Conservation (phyloP, 2,329 filamentous ascomycete genomes). For the Sarocladium kiliense region DNA sequence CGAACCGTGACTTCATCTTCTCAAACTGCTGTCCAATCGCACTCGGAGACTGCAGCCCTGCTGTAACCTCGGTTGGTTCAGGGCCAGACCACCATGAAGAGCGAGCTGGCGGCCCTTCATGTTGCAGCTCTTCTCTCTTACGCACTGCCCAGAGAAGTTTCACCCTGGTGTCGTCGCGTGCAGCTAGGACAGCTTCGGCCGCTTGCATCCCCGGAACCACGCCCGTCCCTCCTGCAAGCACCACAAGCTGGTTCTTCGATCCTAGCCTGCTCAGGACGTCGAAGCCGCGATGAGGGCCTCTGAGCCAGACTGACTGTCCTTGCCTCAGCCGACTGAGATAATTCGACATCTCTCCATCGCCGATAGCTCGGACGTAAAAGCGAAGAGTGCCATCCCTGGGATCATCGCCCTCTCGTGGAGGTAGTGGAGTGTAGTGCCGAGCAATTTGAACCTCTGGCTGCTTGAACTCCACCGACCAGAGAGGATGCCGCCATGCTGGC, state of each 20-base stretch:
- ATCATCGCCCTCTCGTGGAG: constrained; percentile 33
- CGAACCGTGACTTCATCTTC: constrained; percentile 47
- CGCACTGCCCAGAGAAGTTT: constrained; percentile 78
- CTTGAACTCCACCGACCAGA: constrained; percentile 90
- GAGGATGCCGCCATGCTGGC: constrained; percentile 41
- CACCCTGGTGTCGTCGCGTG: constrained; percentile 34
- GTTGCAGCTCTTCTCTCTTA: constrained; percentile 49
- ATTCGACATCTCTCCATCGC: constrained; percentile 77
- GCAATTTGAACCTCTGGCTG: constrained; percentile 93
- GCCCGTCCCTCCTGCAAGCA: constrained; percentile 88
- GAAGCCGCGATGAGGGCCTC: constrained; percentile 74
- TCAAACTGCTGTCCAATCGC: constrained; percentile 59
- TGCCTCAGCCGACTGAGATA: constrained; percentile 65
- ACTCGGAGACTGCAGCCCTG: constrained; percentile 25
- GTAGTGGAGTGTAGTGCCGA: constrained; percentile 84
- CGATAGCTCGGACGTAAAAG: constrained; percentile 74
- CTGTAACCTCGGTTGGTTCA: constrained; percentile 15
- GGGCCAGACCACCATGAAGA: constrained; percentile 21
- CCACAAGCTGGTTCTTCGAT: constrained; percentile 52
- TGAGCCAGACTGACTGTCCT: constrained; percentile 64
- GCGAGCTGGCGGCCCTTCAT: constrained; percentile 10
- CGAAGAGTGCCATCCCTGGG: constrained; percentile 44
- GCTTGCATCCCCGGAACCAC: constrained; percentile 86
- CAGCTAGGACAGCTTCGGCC: constrained; percentile 55
- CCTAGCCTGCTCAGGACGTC: constrained; percentile 33